Percentiles rank a stretch among this genome's conserved stretches.
These are phyloP conservation scores for Sarocladium oryzae DNA, from an alignment of 2,329 filamentous ascomycete genomes.

Conservation along the genomic window DNA sequence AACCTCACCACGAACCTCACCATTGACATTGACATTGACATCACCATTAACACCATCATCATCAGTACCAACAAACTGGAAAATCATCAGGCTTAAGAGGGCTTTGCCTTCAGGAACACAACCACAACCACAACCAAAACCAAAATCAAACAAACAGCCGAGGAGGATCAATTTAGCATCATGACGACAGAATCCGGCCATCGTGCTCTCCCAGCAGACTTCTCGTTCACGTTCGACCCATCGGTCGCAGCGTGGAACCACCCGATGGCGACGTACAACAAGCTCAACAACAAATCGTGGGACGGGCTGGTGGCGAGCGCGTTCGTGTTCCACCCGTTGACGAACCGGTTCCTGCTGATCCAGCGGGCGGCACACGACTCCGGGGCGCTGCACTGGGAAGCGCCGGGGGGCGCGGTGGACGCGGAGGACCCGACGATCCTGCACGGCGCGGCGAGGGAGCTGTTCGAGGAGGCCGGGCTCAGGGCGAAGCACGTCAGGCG, in stretches of 20 bases:
- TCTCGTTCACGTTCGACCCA: constrained; percentile 6
- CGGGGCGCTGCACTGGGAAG: constrained; percentile 40
- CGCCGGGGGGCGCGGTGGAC: constrained; percentile 43
- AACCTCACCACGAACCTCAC: too few relatives aligned
- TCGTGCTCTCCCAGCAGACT: constrained; percentile 19
- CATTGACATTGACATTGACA: too few relatives aligned
- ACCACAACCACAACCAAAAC: neutral
- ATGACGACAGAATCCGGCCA: neutral
- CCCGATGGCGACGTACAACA: neutral
- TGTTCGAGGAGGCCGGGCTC: constrained; percentile 41
- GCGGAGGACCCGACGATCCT: constrained; percentile 33
- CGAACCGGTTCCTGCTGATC: constrained; percentile 34
- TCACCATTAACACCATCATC: too few relatives aligned
- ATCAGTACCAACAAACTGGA: too few relatives aligned
- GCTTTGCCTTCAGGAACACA: too few relatives aligned
- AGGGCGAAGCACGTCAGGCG: constrained; percentile 20
- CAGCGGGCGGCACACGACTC: constrained; percentile 39
- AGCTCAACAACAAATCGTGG: constrained; percentile 5
- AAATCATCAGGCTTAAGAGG: too few relatives aligned
- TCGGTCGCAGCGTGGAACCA: constrained; percentile 3
- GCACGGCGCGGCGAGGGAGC: constrained; percentile 37
- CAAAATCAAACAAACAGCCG: neutral
- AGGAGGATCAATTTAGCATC: neutral
- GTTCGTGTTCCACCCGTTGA: constrained; percentile 26
- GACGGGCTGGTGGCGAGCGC: constrained; percentile 26